phyloP scores from a whole-genome alignment of 129 eudicot genomes.

The Lactuca saligna region DNA sequence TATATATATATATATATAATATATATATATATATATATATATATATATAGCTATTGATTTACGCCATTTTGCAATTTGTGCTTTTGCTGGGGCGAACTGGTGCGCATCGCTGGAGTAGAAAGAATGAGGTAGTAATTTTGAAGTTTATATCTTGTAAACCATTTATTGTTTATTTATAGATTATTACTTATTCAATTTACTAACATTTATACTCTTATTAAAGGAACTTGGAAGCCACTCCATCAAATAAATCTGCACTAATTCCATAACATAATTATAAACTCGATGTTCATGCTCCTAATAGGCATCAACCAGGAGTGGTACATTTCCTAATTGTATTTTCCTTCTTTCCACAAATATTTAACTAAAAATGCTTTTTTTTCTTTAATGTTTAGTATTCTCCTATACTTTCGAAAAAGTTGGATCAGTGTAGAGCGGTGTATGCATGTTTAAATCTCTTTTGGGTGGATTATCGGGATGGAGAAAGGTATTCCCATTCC shows the following conservation, averaged over 20 bases:
- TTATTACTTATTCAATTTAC: neutral
- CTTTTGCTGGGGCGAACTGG: constrained; percentile 95
- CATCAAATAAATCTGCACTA: constrained; percentile 74
- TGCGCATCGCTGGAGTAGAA: constrained; percentile 80
- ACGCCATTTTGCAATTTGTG: constrained; percentile 92
- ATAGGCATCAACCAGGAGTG: constrained; percentile 93
- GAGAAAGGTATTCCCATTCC: too few species aligned
- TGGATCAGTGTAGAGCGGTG: too few species aligned
- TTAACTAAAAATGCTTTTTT: too few species aligned
- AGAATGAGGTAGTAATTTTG: constrained; percentile 60
- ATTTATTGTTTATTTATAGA: neutral
- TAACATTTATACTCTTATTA: too few species aligned
- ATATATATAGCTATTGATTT: too few species aligned
- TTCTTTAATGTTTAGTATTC: too few species aligned
- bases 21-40: constrained; percentile 53
- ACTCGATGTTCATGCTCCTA: constrained; percentile 88
- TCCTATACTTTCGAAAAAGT: too few species aligned
- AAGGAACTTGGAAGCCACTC: constrained; percentile 65
- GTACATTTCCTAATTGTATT: too few species aligned
- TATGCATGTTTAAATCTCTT: too few species aligned
- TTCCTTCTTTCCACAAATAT: too few species aligned
- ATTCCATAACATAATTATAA: constrained; percentile 98
- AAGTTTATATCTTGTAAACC: constrained; percentile 11
- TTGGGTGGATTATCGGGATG: too few species aligned
- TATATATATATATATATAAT: constrained; percentile 37